Conservation (phyloP, 2,329 filamentous ascomycete species). For the Epichloe glyceriae region DNA sequence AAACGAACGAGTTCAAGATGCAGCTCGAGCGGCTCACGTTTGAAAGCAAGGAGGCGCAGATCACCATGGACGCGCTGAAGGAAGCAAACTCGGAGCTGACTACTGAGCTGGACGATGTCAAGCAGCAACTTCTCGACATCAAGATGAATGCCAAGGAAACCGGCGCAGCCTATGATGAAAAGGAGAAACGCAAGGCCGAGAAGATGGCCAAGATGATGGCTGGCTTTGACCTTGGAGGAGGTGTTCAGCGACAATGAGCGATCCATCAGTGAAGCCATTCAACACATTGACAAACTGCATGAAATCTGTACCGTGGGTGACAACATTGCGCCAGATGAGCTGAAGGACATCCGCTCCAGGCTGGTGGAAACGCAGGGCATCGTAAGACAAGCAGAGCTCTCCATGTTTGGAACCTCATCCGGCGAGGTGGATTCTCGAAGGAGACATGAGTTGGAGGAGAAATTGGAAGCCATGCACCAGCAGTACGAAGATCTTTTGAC, state of each 20-base stretch:
- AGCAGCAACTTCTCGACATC: conserved; percentile 88
- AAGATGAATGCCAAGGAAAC: conserved; percentile 96
- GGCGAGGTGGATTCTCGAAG: conserved; percentile 53
- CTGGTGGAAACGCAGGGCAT: conserved; percentile 85
- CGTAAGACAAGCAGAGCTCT: conserved; percentile 82
- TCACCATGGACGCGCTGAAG: conserved; percentile 95
- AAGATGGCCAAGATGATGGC: conserved; percentile 99
- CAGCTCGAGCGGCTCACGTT: conserved; percentile 91
- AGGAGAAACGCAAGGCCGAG: conserved; percentile 97
- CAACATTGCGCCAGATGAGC: conserved; percentile 65
- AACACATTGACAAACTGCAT: conserved; percentile 66
- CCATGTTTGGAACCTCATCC: conserved; percentile 57
- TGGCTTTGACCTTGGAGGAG: conserved; percentile 87
- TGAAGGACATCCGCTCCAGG: conserved; percentile 62
- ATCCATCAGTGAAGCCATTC: conserved; percentile 69
- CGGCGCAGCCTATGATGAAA: conserved; percentile 80
- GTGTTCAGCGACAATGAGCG: conserved; percentile 90
- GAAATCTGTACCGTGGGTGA: conserved; percentile 68
- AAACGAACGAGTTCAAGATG: conserved; percentile 92
- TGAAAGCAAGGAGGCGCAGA: conserved; percentile 90
- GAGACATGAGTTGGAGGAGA: conserved; percentile 63
- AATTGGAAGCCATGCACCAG: conserved; percentile 59
- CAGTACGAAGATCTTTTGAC: conserved; percentile 77
- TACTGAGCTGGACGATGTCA: conserved; percentile 81
- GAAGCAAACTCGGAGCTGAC: conserved; percentile 93